Base-by-base conservation (phyloP, 2,329 filamentous ascomycete genomes). In the Diaporthe sp. region DNA sequence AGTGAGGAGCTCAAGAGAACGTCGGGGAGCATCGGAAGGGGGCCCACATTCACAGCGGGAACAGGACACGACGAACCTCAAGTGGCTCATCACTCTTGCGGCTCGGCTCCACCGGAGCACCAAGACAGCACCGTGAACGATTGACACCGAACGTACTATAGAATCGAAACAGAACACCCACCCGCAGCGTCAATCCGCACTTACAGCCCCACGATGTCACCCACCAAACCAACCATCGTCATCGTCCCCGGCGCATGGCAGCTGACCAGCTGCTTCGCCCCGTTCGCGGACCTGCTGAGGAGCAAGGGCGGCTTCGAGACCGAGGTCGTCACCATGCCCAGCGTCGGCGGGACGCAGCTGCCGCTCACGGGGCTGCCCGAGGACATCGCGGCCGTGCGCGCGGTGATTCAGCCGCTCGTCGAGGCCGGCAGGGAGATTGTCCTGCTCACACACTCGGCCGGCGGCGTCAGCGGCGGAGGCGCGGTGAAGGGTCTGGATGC, bases 371-470 rank as follows among this genome's bases (percentile, higher is more conserved):
- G 73, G 10, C 69, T 75, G 25, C 12, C 60, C 42, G 69, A 75
- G 60, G 73, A 75, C 42, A 69, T 72, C 35, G 61, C 42, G 54
- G 73, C 69, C 35, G 50, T 75, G 35, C 60, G 69, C 8, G 35
- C 25, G 22, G 69, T 68, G 42, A 15, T 72, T 42, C 40, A 61
- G 28, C 69, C 73, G 17, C 80, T 86, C 19, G 77, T 80, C 8
- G 81, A 82, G 28, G 73, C 78, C 4, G 83, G 83, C 22, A 84
- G 84, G 60, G 80, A 86, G 38, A 82, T 88, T 19, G 77, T 87
- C 0, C 81, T 87, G 2, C 77, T 85, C 7, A 80, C 82, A 6
- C 86, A 88, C 76, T 86, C 84, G 3, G 87, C 86, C 79, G 83
- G 83, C n/a, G 86, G 86, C 19, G 78, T 85, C 1, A 79, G 86